Evolutionary conservation across 78 protist genomes (phyloP).

Genomic region (Chrysochromulina parva): DNA sequence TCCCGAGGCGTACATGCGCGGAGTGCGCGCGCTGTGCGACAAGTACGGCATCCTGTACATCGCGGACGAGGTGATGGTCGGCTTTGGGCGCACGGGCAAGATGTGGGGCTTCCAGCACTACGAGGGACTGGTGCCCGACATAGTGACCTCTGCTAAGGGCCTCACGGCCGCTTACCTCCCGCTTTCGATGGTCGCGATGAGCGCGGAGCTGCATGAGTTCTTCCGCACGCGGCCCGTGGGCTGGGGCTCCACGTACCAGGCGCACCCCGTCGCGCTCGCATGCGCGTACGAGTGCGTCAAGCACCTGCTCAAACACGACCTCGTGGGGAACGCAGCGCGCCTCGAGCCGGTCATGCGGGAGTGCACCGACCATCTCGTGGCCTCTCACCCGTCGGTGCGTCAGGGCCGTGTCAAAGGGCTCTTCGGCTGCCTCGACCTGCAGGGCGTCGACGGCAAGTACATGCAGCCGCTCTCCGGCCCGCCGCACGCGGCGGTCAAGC

Average conservation of each 20-base stretch:
- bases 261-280: slow-evolving; percentile 73
- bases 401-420: slow-evolving; percentile 56
- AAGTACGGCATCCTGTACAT: slow-evolving; percentile 63
- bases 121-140: slow-evolving; percentile 63
- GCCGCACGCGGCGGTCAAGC: slow-evolving; percentile 55
- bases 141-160: slow-evolving; percentile 74
- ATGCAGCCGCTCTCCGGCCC: slow-evolving; percentile 54
- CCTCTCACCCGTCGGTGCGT: background rate
- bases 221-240: slow-evolving; percentile 55
- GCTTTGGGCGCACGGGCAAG: slow-evolving; percentile 70
- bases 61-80: slow-evolving; percentile 74
- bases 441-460: slow-evolving; percentile 56
- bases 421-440: slow-evolving; percentile 64
- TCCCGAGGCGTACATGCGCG: slow-evolving; percentile 63
- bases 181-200: slow-evolving; percentile 61
- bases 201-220: slow-evolving; percentile 49
- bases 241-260: slow-evolving; percentile 65
- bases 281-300: slow-evolving; percentile 64
- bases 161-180: slow-evolving; percentile 69
- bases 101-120: slow-evolving; percentile 69
- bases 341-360: too few relatives aligned
- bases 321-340: slow-evolving; percentile 48
- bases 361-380: too few relatives aligned
- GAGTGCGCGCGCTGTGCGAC: slow-evolving; percentile 67
- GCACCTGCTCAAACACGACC: slow-evolving; percentile 49